These are phyloP conservation scores for Candida nemodendra DNA, from an alignment of 805 yeast genomes.

Conservation along the genomic window DNA sequence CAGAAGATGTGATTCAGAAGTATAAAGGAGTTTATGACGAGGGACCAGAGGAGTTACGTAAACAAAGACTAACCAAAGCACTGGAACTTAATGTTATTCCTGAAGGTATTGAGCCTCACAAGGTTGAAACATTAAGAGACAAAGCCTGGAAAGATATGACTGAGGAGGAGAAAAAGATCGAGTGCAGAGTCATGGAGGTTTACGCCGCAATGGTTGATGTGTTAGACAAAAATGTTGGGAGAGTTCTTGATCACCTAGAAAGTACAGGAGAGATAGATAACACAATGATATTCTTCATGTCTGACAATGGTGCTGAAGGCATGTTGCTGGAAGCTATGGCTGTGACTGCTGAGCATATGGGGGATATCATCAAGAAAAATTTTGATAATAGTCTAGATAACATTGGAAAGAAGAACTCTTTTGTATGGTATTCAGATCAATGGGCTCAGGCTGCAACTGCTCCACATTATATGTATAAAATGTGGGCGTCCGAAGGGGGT, in stretches of 20 bases:
- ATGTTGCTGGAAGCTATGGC: conserved; percentile 58
- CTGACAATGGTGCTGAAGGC: conserved; percentile 68
- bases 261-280: conserved; percentile 46
- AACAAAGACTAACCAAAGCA: conserved; percentile 39
- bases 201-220: conserved; percentile 67
- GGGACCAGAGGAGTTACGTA: conserved; percentile 48
- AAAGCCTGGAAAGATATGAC: conserved; percentile 44
- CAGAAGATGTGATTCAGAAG: conserved; percentile 43
- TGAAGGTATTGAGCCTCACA: conserved; percentile 43
- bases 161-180: conserved; percentile 35
- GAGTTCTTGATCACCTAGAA: conserved; percentile 43
- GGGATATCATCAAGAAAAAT: conserved; percentile 30
- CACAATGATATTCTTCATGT: conserved; percentile 55
- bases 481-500: conserved; percentile 62
- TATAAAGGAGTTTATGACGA: conserved; percentile 47
- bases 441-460: conserved; percentile 68
- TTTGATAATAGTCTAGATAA: conserved; percentile 46
- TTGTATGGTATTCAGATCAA: conserved; percentile 51
- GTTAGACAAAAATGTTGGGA: conserved; percentile 51
- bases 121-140: conserved; percentile 40
- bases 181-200: conserved; percentile 49
- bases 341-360: conserved; percentile 29
- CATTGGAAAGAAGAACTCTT: conserved; percentile 48
- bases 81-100: conserved; percentile 44
- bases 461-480: conserved; percentile 51